Percentiles rank a stretch among this genome's conserved stretches.
phyloP scores from a whole-genome alignment of 495 filamentous ascomycete species.

The Durotheca rogersii region DNA sequence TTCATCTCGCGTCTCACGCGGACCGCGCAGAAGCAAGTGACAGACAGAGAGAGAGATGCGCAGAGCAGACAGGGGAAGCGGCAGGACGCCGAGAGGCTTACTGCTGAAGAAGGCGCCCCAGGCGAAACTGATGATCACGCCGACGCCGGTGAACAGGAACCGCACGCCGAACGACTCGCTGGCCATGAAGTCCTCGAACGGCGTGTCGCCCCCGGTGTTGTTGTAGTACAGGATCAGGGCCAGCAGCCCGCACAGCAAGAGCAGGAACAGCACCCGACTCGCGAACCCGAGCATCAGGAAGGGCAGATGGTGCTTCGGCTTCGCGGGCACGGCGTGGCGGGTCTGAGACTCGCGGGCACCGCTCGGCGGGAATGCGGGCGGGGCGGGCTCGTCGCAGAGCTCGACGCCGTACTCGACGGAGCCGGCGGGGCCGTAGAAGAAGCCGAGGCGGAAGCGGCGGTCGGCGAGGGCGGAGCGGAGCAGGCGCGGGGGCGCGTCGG shows the following conservation, averaged over 20 bases:
- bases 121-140: constrained; percentile 45
- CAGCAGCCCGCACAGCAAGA: constrained; percentile 40
- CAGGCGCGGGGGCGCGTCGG: constrained; percentile 25
- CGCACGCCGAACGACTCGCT: constrained; percentile 44
- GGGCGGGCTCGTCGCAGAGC: constrained; percentile 15
- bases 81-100: constrained; percentile 14
- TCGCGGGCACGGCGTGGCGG: constrained; percentile 10
- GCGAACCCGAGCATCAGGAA: constrained; percentile 39
- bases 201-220: constrained; percentile 36
- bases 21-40: too few species aligned
- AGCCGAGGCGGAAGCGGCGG: constrained; percentile 39
- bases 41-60: background rate
- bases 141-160: constrained; percentile 47
- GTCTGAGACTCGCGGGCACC: constrained; percentile 16
- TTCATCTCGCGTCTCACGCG: too few species aligned
- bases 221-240: constrained; percentile 47
- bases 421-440: constrained; percentile 35
- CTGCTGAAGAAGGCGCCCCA: constrained; percentile 43
- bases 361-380: too few species aligned
- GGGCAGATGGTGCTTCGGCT: constrained; percentile 30
- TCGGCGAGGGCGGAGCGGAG: constrained; percentile 25
- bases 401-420: constrained; percentile 39
- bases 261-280: constrained; percentile 31
- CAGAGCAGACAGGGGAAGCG: background rate
- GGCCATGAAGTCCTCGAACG: constrained; percentile 50